Evolutionary conservation across 768 basidiomycete genomes (phyloP).

Genomic region (Kwoniella sp.): DNA sequence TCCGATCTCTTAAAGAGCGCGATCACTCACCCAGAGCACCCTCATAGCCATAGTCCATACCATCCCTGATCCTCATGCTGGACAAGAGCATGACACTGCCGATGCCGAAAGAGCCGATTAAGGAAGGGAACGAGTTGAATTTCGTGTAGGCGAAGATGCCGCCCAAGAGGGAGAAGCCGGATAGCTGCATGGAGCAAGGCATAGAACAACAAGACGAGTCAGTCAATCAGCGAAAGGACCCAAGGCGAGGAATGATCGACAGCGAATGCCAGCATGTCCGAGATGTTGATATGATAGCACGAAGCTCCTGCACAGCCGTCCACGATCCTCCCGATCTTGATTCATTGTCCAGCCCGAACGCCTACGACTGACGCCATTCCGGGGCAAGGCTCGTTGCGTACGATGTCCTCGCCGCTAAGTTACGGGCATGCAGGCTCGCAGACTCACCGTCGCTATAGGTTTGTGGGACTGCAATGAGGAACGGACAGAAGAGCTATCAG

Average conservation of each 20-base stretch:
- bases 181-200: constrained; percentile 34
- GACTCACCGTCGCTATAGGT: constrained; percentile 36
- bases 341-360: too few relatives aligned
- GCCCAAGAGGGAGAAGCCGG: constrained; percentile 46
- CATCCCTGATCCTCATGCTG: constrained; percentile 53
- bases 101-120: constrained; percentile 49
- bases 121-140: constrained; percentile 43
- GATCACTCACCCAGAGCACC: constrained; percentile 53
- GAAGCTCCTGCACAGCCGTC: too few relatives aligned
- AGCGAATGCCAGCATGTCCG: too few relatives aligned
- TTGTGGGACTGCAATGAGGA: constrained; percentile 25
- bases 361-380: too few relatives aligned
- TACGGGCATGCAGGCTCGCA: too few relatives aligned
- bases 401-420: too few relatives aligned
- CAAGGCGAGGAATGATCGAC: too few relatives aligned
- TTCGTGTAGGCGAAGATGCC: constrained; percentile 49
- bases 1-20: neutral
- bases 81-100: constrained; percentile 51
- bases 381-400: too few relatives aligned
- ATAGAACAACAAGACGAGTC: too few relatives aligned
- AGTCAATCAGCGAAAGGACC: too few relatives aligned
- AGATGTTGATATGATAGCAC: too few relatives aligned
- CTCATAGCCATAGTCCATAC: constrained; percentile 54
- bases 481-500: neutral
- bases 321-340: too few relatives aligned